A percentile compares a stretch with the other conserved stretches of the same genome.
Evolutionary conservation across 1,284 basidiomycete species (phyloP).

Genomic region (Nidula niveotomentosa): DNA sequence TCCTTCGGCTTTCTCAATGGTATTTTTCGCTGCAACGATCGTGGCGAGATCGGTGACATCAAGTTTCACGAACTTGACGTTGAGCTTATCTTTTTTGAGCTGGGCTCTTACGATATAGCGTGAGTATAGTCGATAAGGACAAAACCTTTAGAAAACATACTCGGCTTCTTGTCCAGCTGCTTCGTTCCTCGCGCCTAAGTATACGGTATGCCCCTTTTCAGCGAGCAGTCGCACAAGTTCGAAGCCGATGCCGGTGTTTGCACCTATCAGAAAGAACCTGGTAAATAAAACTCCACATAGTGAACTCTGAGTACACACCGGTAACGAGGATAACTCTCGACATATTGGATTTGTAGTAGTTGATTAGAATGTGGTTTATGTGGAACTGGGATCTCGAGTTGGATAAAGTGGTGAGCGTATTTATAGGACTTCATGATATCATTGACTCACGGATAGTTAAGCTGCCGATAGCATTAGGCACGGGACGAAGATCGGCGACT

Average conservation of each 20-base stretch:
- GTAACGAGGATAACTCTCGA: conserved; percentile 18
- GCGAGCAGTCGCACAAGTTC: conserved; percentile 28
- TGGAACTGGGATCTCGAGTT: too few species aligned
- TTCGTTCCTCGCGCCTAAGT: conserved; percentile 27
- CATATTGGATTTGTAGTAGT: conserved; percentile 7
- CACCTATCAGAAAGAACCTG: conserved; percentile 10
- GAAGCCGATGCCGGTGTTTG: conserved; percentile 29
- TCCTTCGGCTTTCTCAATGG: conserved; percentile 33
- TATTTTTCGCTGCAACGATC: conserved; percentile 21
- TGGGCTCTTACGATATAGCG: background rate
- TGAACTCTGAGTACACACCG: background rate
- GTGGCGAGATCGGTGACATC: conserved; percentile 29
- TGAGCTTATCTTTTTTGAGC: conserved; percentile 3
- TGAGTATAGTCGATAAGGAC: background rate
- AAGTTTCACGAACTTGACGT: conserved; percentile 31
- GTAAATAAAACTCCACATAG: background rate
- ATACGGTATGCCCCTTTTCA: conserved; percentile 25
- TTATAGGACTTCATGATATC: too few species aligned
- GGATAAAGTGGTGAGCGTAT: too few species aligned
- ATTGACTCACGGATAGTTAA: too few species aligned
- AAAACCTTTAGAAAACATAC: conserved; percentile 13
- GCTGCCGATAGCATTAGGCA: too few species aligned
- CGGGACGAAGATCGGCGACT: too few species aligned
- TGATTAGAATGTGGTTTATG: background rate
- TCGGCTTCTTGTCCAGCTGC: conserved; percentile 21